Percentiles rank a stretch among this genome's conserved stretches.
phyloP scores from a whole-genome alignment of 2,329 filamentous ascomycete genomes.

The Hymenoscyphus linearis region DNA sequence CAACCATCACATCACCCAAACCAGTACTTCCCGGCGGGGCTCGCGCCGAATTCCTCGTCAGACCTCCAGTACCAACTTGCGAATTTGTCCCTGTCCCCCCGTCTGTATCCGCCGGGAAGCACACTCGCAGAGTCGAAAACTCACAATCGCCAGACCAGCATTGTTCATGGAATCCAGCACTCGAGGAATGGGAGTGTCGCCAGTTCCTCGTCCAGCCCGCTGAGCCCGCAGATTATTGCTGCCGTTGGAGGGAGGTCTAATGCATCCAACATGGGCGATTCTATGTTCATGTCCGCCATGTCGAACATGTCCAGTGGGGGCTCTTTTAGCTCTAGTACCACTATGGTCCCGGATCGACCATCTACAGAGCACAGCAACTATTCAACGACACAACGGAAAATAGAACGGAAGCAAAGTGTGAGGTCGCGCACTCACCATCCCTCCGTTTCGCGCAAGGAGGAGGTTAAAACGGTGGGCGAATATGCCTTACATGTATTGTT shows the following conservation, averaged over 20 bases:
- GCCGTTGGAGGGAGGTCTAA: conserved; percentile 46
- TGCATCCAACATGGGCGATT: conserved; percentile 30
- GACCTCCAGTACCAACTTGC: conserved; percentile 24
- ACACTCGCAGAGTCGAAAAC: conserved; percentile 51
- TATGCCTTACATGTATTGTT: conserved; percentile 96
- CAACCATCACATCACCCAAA: conserved; percentile 18
- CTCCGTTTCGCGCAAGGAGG: conserved; percentile 59
- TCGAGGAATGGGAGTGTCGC: conserved; percentile 81
- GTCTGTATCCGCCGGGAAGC: conserved; percentile 20
- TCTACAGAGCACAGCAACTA: conserved; percentile 42
- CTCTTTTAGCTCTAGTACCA: conserved; percentile 29
- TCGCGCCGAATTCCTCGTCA: conserved; percentile 10
- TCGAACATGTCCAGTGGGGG: conserved; percentile 25
- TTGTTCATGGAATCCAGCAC: conserved; percentile 94
- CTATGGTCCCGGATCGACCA: conserved; percentile 30
- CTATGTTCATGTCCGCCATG: conserved; percentile 22
- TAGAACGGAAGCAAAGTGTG: conserved; percentile 58
- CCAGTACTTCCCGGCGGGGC: conserved; percentile 17
- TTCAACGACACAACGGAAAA: conserved; percentile 45
- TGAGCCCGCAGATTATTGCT: conserved; percentile 82
- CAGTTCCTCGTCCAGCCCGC: conserved; percentile 73
- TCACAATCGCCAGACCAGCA: conserved; percentile 91
- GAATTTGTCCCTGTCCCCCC: conserved; percentile 29
- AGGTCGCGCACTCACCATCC: conserved; percentile 67
- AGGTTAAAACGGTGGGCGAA: conserved; percentile 92